These are phyloP conservation scores for Racocetra persica DNA, from an alignment of 371 early-diverging fungal genomes.

Conservation along the genomic window DNA sequence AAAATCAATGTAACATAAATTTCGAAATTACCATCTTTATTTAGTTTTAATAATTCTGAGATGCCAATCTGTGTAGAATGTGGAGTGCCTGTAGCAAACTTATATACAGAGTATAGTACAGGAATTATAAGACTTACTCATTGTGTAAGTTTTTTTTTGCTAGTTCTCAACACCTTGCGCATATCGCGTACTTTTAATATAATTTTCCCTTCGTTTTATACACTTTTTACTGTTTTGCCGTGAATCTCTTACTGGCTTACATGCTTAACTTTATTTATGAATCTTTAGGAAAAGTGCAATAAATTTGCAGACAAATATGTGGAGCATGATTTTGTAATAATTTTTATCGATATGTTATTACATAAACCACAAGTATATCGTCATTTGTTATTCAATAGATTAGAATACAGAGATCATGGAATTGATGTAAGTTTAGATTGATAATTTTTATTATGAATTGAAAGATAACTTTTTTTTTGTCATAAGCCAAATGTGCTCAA, in stretches of 20 bases:
- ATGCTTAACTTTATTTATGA: too few species aligned
- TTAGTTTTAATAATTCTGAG: not conserved
- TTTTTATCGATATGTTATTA: slow-evolving; percentile 94
- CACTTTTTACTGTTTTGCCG: not conserved
- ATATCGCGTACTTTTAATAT: not conserved
- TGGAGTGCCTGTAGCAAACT: slow-evolving; percentile 72
- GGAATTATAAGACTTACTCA: slow-evolving; percentile 90
- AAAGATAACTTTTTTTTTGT: not conserved
- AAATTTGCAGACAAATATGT: slow-evolving; percentile 94
- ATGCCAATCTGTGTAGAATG: slow-evolving; percentile 90
- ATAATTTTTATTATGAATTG: not conserved
- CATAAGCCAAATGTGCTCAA: slow-evolving; percentile 73
- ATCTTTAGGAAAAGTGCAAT: slow-evolving; percentile 71
- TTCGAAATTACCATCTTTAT: too few species aligned
- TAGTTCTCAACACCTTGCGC: not conserved
- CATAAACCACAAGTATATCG: slow-evolving; percentile 92
- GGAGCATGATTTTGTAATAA: slow-evolving; percentile 88
- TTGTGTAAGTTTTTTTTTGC: slow-evolving; percentile 64
- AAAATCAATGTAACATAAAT: too few species aligned
- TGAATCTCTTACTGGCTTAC: too few species aligned
- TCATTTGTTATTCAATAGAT: slow-evolving; percentile 86
- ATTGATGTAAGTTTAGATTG: slow-evolving; percentile 58
- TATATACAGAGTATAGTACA: slow-evolving; percentile 89
- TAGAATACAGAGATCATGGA: slow-evolving; percentile 60
- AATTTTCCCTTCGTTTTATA: not conserved